A percentile compares a stretch with the other conserved stretches of the same genome.
These are phyloP conservation scores for Aspergillus brunneoviolaceus DNA, from an alignment of 2,329 filamentous ascomycete genomes.

Conservation along the genomic window DNA sequence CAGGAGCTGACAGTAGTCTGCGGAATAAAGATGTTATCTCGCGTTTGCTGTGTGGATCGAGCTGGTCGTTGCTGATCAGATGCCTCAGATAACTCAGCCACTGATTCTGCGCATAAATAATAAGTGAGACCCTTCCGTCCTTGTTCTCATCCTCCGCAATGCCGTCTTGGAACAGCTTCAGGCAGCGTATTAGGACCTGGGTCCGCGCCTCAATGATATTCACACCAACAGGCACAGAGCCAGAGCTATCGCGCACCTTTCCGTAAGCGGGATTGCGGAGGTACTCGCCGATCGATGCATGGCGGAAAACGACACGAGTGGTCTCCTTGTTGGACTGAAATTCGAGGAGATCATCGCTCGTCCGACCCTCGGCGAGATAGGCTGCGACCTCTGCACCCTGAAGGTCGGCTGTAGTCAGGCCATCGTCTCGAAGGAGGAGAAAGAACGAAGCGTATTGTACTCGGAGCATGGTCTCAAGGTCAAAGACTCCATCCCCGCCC, in stretches of 20 bases:
- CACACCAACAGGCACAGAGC: slow-evolving; percentile 17
- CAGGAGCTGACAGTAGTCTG: neutral
- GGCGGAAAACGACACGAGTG: slow-evolving; percentile 22
- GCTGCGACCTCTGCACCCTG: neutral
- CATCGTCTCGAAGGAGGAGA: neutral
- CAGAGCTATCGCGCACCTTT: slow-evolving; percentile 17
- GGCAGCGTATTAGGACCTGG: neutral
- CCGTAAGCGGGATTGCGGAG: slow-evolving; percentile 15
- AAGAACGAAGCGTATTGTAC: slow-evolving; percentile 1
- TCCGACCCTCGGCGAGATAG: neutral
- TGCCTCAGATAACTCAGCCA: neutral
- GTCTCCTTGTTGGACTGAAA: slow-evolving; percentile 21
- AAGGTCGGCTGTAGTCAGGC: neutral
- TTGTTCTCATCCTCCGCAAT: neutral
- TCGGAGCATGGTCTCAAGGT: neutral
- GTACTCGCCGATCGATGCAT: slow-evolving; percentile 28
- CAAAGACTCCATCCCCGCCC: neutral
- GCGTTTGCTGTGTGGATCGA: neutral
- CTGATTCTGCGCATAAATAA: neutral
- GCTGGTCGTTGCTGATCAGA: neutral
- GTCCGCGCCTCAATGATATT: slow-evolving; percentile 1
- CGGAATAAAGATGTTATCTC: neutral
- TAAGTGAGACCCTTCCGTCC: neutral
- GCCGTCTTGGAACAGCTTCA: neutral
- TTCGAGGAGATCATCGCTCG: neutral